Base-by-base conservation (phyloP, 139 green algal genomes). In the Chlamydomonas sp. region DNA sequence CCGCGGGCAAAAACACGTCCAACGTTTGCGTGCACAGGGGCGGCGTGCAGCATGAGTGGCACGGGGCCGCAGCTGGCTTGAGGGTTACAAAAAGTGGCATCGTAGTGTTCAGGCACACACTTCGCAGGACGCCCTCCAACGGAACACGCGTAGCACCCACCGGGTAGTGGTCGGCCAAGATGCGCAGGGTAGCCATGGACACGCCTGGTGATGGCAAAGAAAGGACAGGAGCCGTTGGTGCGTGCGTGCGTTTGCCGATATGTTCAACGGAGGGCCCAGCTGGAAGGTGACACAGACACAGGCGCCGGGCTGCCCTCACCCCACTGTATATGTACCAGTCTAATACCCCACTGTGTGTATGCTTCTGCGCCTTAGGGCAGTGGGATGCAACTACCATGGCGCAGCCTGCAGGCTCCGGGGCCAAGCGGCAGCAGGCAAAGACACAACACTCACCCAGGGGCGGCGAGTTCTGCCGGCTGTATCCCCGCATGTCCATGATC, bases 151-250 rank as follows among this genome's bases (percentile, higher is more conserved):
- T 49, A 49, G 31, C 31, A 49, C 72, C 12, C 59, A 89, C 85
- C 77, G 90, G 90, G 83, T 89, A 94, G 83, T 94, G 91, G 79
- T 93, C 88, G 12, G 90, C 88, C 18, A 94, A 82, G 69, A 94
- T 86, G 57, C 86, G 82, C 31, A 94, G 76, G 1, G 81, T 89
- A 71, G 89, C 79, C 63, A 89, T 76, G 64, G 79, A 90, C 66
- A 92, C 74, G 15, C 62, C 83, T 87, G 72, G 20, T 18, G 3
- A 15, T 16, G 10, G 64, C 9, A 69, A 69, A 69, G 15, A 17
- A 57, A 17, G n/a, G 72, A 10, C 7, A 17, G 7, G 20, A 57
- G 12, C 10, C 17, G 72, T 14, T 61, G 20, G 7, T 57, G 7
- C 6, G n/a, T n/a, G 17, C 9, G 15, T 78, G 10, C 9, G 10